Conservation (phyloP, 2,329 filamentous ascomycete genomes). For the Ascochyta lentis region DNA sequence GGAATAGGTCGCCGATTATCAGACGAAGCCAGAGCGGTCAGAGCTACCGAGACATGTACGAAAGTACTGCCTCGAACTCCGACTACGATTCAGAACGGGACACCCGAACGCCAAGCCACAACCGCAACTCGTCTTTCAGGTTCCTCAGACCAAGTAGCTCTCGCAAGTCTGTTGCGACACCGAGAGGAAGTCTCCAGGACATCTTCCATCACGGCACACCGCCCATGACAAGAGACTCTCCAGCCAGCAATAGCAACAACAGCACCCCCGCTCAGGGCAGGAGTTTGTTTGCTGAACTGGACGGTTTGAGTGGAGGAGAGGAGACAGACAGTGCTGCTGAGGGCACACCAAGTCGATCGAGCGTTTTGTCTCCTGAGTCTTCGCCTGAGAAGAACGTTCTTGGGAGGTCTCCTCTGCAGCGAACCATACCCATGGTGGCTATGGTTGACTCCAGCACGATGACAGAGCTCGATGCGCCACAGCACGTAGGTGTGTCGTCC, state of each 20-base stretch:
- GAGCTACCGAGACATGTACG: slow-evolving; percentile 71
- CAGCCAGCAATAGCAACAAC: slow-evolving; percentile 53
- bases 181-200: slow-evolving; percentile 62
- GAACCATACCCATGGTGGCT: slow-evolving; percentile 33
- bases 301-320: slow-evolving; percentile 76
- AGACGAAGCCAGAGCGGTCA: slow-evolving; percentile 55
- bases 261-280: slow-evolving; percentile 65
- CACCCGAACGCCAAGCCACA: slow-evolving; percentile 68
- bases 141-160: slow-evolving; percentile 70
- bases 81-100: slow-evolving; percentile 72
- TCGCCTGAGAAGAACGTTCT: slow-evolving; percentile 40
- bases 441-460: slow-evolving; percentile 69
- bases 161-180: slow-evolving; percentile 57
- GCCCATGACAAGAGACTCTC: slow-evolving; percentile 61
- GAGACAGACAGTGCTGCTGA: slow-evolving; percentile 55
- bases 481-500: slow-evolving; percentile 36
- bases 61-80: slow-evolving; percentile 89
- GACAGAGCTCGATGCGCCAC: slow-evolving; percentile 65
- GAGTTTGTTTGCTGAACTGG: slow-evolving; percentile 90
- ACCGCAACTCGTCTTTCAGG: slow-evolving; percentile 72
- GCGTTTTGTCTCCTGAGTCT: slow-evolving; percentile 40
- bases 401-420: slow-evolving; percentile 32
- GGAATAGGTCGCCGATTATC: slow-evolving; percentile 51
- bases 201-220: slow-evolving; percentile 65
- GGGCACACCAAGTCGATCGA: slow-evolving; percentile 45